Percentiles rank a stretch among this genome's conserved stretches.
Evolutionary conservation across 2,329 filamentous ascomycete species (phyloP).

Genomic region (Aspergillus intermedius): DNA sequence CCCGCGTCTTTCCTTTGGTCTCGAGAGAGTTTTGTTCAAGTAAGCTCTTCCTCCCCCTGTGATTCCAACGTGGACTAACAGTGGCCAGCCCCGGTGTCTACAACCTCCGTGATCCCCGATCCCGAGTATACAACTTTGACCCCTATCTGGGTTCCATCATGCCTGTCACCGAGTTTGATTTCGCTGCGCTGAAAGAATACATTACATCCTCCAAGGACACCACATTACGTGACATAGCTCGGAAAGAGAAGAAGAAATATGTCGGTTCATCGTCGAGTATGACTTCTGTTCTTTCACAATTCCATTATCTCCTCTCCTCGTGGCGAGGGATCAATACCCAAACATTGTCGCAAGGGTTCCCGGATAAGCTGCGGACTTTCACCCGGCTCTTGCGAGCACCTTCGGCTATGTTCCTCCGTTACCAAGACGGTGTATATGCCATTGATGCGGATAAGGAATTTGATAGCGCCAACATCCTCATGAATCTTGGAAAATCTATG

Average conservation of each 20-base stretch:
- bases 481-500: slow-evolving; percentile 90
- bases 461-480: slow-evolving; percentile 76
- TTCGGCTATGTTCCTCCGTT: slow-evolving; percentile 72
- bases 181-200: slow-evolving; percentile 75
- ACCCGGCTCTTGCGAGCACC: slow-evolving; percentile 68
- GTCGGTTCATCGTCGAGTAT: slow-evolving; percentile 96
- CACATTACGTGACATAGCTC: slow-evolving; percentile 62
- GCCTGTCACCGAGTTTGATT: slow-evolving; percentile 89
- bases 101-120: slow-evolving; percentile 78
- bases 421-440: slow-evolving; percentile 79
- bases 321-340: slow-evolving; percentile 68
- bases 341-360: slow-evolving; percentile 63
- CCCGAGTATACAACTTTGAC: slow-evolving; percentile 92
- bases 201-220: slow-evolving; percentile 84
- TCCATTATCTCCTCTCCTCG: slow-evolving; percentile 81
- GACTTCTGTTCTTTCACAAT: slow-evolving; percentile 79
- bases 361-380: slow-evolving; percentile 56
- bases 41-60: slow-evolving; percentile 25
- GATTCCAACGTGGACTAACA: not conserved
- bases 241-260: slow-evolving; percentile 65
- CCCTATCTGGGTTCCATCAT: slow-evolving; percentile 90
- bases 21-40: slow-evolving; percentile 93
- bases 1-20: slow-evolving; percentile 62
- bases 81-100: slow-evolving; percentile 67
- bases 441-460: slow-evolving; percentile 95